phyloP scores from a whole-genome alignment of 305 asterid genomes.

The Fraxinus baroniana region DNA sequence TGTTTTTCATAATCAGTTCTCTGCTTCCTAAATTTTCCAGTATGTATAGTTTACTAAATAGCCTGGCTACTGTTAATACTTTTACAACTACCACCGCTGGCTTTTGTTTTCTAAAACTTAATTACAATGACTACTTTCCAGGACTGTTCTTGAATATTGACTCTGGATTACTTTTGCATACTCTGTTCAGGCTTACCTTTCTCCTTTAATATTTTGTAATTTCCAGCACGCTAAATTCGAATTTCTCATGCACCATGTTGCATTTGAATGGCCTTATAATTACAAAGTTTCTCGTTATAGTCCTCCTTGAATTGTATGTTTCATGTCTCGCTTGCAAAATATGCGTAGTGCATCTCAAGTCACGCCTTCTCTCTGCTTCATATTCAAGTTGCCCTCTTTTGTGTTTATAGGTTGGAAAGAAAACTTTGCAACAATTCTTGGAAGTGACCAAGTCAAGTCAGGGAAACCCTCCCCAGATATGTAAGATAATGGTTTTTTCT shows the following conservation, averaged over 20 bases:
- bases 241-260: not conserved
- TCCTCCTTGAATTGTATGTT: not conserved
- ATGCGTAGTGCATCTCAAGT: not conserved
- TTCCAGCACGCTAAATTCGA: not conserved
- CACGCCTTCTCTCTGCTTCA: not conserved
- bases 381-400: not conserved
- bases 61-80: not conserved
- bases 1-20: slow-evolving; percentile 15
- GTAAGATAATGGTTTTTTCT: slow-evolving; percentile 42
- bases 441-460: slow-evolving; percentile 79
- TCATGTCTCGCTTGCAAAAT: slow-evolving; percentile 8
- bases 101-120: not conserved
- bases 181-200: not conserved
- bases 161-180: not conserved
- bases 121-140: not conserved
- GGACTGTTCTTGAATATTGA: not conserved
- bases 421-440: slow-evolving; percentile 61
- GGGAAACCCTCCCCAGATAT: slow-evolving; percentile 94
- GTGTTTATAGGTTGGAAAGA: slow-evolving; percentile 75
- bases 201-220: not conserved
- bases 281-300: not conserved
- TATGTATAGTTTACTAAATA: not conserved
- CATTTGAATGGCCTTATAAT: not conserved
- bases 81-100: not conserved
- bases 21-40: not conserved